Conservation (phyloP, 2,329 filamentous ascomycete species). For the Dactylellina drechsleri region DNA sequence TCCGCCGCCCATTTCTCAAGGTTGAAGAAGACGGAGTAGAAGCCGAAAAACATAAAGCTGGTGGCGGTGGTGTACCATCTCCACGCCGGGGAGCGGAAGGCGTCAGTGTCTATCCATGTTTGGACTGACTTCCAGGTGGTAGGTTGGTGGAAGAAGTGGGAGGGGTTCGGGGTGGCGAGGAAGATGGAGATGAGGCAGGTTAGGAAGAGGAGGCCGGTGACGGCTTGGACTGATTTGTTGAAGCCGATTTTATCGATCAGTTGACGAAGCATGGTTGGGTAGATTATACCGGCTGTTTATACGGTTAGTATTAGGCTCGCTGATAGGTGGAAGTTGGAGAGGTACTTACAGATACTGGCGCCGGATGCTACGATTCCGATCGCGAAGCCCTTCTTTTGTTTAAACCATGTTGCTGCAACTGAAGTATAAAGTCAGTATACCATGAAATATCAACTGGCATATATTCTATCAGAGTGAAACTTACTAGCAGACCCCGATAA, state of each 20-base stretch:
- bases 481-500: slow-evolving; percentile 26
- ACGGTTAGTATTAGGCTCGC: slow-evolving; percentile 2
- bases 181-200: slow-evolving; percentile 48
- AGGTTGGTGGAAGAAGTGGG: slow-evolving; percentile 39
- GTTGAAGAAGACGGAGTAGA: slow-evolving; percentile 53
- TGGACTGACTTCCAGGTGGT: slow-evolving; percentile 24
- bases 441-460: background rate
- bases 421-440: slow-evolving; percentile 2
- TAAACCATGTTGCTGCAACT: slow-evolving; percentile 53
- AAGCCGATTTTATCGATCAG: slow-evolving; percentile 43
- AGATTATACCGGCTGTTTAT: slow-evolving; percentile 40
- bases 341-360: slow-evolving; percentile 46
- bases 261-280: slow-evolving; percentile 48
- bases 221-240: slow-evolving; percentile 35
- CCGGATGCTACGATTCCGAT: slow-evolving; percentile 50
- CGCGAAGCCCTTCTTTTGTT: slow-evolving; percentile 51
- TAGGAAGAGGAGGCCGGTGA: slow-evolving; percentile 19
- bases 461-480: too few species aligned
- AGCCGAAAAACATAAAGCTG: slow-evolving; percentile 52
- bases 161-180: slow-evolving; percentile 40
- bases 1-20: slow-evolving; percentile 45
- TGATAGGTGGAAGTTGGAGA: background rate
- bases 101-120: slow-evolving; percentile 43
- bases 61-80: slow-evolving; percentile 47
- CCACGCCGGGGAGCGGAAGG: slow-evolving; percentile 41